These are phyloP conservation scores for Leccinum subgranulosum DNA, from an alignment of 768 basidiomycete genomes.

Conservation along the genomic window DNA sequence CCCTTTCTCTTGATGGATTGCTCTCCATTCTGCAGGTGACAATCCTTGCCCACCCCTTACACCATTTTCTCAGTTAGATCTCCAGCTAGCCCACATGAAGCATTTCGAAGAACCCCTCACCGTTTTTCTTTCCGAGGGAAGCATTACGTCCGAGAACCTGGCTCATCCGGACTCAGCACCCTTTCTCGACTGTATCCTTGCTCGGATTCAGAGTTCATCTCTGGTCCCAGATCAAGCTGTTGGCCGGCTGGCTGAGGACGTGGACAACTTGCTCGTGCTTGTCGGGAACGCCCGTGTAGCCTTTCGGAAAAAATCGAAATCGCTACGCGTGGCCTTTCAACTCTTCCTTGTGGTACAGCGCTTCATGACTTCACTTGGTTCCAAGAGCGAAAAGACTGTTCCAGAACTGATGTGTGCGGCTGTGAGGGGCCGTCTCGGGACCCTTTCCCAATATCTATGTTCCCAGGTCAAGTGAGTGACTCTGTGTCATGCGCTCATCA, in stretches of 20 bases:
- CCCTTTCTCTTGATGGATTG: conserved; percentile 53
- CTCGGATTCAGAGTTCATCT: conserved; percentile 31
- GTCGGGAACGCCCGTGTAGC: conserved; percentile 38
- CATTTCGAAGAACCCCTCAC: conserved; percentile 67
- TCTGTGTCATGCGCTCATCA: neutral
- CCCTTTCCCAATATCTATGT: conserved; percentile 44
- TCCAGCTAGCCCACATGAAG: conserved; percentile 61
- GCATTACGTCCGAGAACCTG: conserved; percentile 8
- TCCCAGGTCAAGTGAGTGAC: conserved; percentile 45
- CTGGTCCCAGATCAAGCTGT: conserved; percentile 13
- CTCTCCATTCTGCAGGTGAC: conserved; percentile 61
- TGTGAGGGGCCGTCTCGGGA: conserved; percentile 42
- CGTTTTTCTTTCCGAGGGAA: conserved; percentile 20
- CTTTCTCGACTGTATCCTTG: conserved; percentile 39
- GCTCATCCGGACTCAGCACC: conserved; percentile 18
- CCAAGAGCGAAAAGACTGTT: conserved; percentile 34
- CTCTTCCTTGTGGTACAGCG: conserved; percentile 42
- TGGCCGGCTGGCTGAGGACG: conserved; percentile 26
- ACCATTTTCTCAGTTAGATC: neutral
- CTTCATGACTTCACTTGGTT: conserved; percentile 43
- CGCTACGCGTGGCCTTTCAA: conserved; percentile 47
- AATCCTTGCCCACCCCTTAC: neutral
- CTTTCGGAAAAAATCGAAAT: conserved; percentile 32
- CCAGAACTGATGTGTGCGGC: conserved; percentile 44
- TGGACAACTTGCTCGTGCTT: conserved; percentile 30